These are phyloP conservation scores for Megacollybia marginata DNA, from an alignment of 768 basidiomycete genomes.

Conservation along the genomic window DNA sequence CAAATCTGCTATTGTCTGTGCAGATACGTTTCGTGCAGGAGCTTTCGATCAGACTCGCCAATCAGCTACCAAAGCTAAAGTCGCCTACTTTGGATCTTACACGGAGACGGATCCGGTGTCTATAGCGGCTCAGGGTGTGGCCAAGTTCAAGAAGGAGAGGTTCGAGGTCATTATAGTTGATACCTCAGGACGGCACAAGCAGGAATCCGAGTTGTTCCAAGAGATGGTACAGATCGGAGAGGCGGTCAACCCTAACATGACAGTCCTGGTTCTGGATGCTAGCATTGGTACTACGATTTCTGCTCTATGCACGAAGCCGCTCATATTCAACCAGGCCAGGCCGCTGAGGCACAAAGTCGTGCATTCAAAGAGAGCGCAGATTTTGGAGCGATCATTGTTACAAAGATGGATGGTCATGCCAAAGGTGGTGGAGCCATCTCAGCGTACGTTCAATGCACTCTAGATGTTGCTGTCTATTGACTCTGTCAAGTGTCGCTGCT, in stretches of 20 bases:
- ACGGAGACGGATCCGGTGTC: constrained; percentile 97
- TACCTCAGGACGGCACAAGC: constrained; percentile 94
- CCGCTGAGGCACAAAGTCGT: constrained; percentile 90
- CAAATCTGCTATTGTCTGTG: constrained; percentile 96
- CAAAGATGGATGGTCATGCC: constrained; percentile 99
- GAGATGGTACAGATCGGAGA: constrained; percentile 97
- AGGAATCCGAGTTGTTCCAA: constrained; percentile 92
- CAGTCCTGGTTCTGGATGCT: constrained; percentile 90
- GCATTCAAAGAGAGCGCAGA: constrained; percentile 98
- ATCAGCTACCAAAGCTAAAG: constrained; percentile 97
- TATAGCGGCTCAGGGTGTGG: constrained; percentile 90
- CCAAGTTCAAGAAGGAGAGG: constrained; percentile 96
- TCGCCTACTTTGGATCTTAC: constrained; percentile 98
- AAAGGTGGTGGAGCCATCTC: constrained; percentile 99
- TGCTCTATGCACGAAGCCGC: neutral
- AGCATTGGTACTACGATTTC: constrained; percentile 66
- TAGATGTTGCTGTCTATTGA: constrained; percentile 2
- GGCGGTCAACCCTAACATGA: constrained; percentile 95
- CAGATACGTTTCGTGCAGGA: constrained; percentile 98
- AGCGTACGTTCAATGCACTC: constrained; percentile 56
- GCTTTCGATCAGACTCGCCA: constrained; percentile 99
- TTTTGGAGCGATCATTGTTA: constrained; percentile 98
- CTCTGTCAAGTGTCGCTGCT: constrained; percentile 74
- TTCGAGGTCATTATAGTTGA: constrained; percentile 99
- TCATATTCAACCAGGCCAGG: constrained; percentile 61